Percentiles rank a stretch among this genome's conserved stretches.
phyloP scores from a whole-genome alignment of 306 rosid genomes.

The Quercus bicolor region DNA sequence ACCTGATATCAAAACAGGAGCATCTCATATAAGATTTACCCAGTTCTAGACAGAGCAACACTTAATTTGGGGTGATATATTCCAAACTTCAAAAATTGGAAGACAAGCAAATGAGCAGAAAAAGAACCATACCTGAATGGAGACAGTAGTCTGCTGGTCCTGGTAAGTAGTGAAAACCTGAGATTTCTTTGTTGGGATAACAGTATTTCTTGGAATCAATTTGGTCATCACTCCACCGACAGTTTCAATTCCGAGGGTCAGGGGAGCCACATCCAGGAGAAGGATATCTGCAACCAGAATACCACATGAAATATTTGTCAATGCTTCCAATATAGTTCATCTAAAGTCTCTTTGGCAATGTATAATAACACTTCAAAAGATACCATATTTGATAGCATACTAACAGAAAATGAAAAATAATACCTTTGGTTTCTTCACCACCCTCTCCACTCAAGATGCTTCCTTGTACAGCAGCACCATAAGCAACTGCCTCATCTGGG shows the following conservation, averaged over 20 bases:
- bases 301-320: background rate
- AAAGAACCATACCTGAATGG: constrained; percentile 71
- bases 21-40: background rate
- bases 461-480: constrained; percentile 98
- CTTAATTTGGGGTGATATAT: background rate
- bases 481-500: constrained; percentile 98
- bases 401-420: background rate
- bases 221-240: constrained; percentile 99
- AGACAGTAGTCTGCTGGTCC: constrained; percentile 98
- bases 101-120: background rate
- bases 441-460: constrained; percentile 99
- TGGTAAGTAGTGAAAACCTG: constrained; percentile 99
- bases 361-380: background rate
- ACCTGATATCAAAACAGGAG: constrained; percentile 42
- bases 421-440: constrained; percentile 96
- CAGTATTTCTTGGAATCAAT: constrained; percentile 97
- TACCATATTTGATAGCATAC: background rate
- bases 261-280: constrained; percentile 94
- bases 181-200: constrained; percentile 98
- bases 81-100: background rate
- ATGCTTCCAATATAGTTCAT: background rate
- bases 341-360: background rate
- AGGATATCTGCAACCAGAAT: constrained; percentile 65
- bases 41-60: background rate
- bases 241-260: constrained; percentile 98